Evolutionary conservation across 345 rosid genomes (phyloP).

Genomic region (Eucalyptus victrix): DNA sequence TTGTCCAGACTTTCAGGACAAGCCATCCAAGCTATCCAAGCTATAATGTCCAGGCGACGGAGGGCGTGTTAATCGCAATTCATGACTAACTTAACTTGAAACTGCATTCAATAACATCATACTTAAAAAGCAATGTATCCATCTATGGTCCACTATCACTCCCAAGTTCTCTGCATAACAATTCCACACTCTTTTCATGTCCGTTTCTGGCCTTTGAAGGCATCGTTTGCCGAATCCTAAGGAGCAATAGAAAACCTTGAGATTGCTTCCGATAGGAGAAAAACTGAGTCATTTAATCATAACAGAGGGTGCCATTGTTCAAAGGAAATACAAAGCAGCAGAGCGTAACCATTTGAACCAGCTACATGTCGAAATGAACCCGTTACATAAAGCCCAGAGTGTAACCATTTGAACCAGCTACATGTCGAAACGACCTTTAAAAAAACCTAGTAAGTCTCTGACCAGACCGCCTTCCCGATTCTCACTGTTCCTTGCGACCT

Average conservation of each 20-base stretch:
- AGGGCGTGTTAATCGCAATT: background rate
- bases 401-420: background rate
- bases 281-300: background rate
- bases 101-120: background rate
- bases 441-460: background rate
- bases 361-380: background rate
- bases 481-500: conserved; percentile 27
- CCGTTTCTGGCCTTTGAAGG: background rate
- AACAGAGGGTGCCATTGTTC: background rate
- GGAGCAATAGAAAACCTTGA: background rate
- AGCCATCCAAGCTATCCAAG: background rate
- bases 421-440: background rate
- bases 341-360: background rate
- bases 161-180: background rate
- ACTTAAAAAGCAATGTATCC: background rate
- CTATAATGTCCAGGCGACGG: background rate
- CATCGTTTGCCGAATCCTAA: background rate
- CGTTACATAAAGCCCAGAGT: background rate
- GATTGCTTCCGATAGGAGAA: background rate
- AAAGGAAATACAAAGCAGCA: background rate
- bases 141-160: background rate
- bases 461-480: background rate
- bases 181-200: background rate
- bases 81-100: background rate
- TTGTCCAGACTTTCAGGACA: background rate